Base-by-base conservation (phyloP, 768 basidiomycete species). In the Amanita muscaria region DNA sequence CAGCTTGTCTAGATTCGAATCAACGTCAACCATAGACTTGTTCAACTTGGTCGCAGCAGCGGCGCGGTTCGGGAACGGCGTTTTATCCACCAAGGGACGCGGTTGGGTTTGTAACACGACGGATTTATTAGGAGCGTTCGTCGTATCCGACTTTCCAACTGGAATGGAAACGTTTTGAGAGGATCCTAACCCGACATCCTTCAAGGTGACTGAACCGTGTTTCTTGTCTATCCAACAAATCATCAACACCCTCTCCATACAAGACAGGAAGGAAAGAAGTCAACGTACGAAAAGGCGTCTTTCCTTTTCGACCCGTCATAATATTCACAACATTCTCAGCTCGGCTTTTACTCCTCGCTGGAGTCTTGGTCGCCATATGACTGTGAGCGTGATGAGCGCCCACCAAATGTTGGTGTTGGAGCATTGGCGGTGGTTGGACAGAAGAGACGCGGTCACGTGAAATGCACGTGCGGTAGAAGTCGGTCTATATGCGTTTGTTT, bases 11-110 rank as follows among this genome's bases (percentile, higher is more conserved):
- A 64, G 49, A 57, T 64, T 12, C 58, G 53, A n/a, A n/a, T n/a
- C n/a, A n/a, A n/a, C n/a, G n/a, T n/a, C n/a, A n/a, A n/a, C n/a
- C n/a, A n/a, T n/a, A n/a, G n/a, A n/a, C n/a, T n/a, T n/a, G n/a
- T n/a, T n/a, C n/a, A n/a, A n/a, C n/a, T n/a, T n/a, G n/a, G n/a
- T n/a, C n/a, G n/a, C n/a, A n/a, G n/a, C n/a, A n/a, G n/a, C n/a
- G n/a, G 62, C 62, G 29, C 83, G 79, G 56, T 87, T 88, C 3
- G 78, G 76, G 52, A 80, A 80, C 1, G 85, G 85, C 1, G 85
- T 88, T 61, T 83, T 87, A 64, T 88, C 85, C 19, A 69, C 69
- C 6, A 88, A 66, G 1, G 82, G 80, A 10, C 77, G 73, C 2
- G 31, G 11, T 2, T 32, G 32, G 15, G 42, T 33, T 15, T 32